Evolutionary conservation across 73 alveolate species (phyloP).

Genomic region (Tetrahymena elliotti): DNA sequence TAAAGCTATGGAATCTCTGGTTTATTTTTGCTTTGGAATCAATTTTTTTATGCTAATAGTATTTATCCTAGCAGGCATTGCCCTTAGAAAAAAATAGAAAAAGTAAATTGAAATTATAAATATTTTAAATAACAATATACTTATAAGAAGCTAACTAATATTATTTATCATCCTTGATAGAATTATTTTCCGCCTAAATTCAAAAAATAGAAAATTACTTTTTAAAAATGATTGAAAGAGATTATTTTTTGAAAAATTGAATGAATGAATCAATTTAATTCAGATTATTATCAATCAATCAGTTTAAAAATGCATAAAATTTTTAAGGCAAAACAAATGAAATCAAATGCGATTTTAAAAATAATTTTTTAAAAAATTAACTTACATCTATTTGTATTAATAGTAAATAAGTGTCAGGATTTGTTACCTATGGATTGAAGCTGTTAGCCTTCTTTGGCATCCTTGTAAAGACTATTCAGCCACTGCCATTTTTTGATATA

Average conservation of each 20-base stretch:
- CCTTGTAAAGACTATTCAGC: slow-evolving; percentile 9
- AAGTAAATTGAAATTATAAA: neutral
- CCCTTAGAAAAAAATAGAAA: neutral
- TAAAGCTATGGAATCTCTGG: neutral
- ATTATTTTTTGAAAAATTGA: no score
- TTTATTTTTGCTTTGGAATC: neutral
- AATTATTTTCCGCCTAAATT: no score
- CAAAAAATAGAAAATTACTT: no score
- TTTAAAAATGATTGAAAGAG: no score
- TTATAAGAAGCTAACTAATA: neutral
- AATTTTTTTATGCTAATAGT: neutral
- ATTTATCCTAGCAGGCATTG: neutral
- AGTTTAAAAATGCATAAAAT: no score
- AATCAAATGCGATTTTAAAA: no score
- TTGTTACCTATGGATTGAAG: neutral
- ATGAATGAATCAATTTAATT: neutral
- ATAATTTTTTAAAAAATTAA: no score
- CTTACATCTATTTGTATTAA: no score
- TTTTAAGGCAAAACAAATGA: no score
- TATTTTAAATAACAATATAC: neutral
- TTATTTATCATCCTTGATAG: no score
- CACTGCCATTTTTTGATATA: slow-evolving; percentile 29
- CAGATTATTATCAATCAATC: no score
- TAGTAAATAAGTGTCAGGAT: neutral
- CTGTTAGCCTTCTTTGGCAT: slow-evolving; percentile 23